Conservation (phyloP, 768 basidiomycete species). For the Suillus variegatus region DNA sequence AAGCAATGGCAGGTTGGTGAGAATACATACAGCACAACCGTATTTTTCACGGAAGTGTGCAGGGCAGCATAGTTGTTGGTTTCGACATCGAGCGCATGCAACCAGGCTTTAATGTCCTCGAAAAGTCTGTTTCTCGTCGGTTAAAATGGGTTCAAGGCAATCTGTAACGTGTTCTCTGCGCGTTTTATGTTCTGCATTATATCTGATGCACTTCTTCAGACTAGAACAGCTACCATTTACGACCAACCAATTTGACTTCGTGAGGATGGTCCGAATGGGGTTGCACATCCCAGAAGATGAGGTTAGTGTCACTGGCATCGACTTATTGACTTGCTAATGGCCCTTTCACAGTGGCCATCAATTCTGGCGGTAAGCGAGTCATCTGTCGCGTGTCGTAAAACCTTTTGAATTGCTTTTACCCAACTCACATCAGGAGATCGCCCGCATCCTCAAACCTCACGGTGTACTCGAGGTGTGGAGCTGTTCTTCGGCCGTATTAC, state of each 20-base stretch:
- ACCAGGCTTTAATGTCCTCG: slow-evolving; percentile 42
- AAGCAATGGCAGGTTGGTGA: slow-evolving; percentile 60
- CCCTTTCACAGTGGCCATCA: slow-evolving; percentile 55
- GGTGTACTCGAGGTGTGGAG: slow-evolving; percentile 62
- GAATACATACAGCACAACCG: neutral
- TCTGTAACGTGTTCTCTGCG: slow-evolving; percentile 44
- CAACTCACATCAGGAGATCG: slow-evolving; percentile 52
- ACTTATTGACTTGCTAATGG: slow-evolving; percentile 14
- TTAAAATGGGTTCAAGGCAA: slow-evolving; percentile 70
- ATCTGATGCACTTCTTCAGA: slow-evolving; percentile 35
- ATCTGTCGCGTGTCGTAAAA: slow-evolving; percentile 16
- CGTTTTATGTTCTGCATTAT: slow-evolving; percentile 5
- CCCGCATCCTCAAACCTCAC: slow-evolving; percentile 63
- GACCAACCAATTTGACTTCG: slow-evolving; percentile 59
- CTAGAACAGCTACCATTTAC: slow-evolving; percentile 66
- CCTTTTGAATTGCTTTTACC: slow-evolving; percentile 13
- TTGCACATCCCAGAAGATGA: slow-evolving; percentile 74
- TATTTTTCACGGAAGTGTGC: slow-evolving; percentile 9
- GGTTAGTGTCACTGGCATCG: slow-evolving; percentile 35
- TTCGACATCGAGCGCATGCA: slow-evolving; percentile 60
- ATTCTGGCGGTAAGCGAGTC: slow-evolving; percentile 55
- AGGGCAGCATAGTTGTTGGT: slow-evolving; percentile 59
- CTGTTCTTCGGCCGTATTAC: slow-evolving; percentile 4
- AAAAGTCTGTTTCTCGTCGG: slow-evolving; percentile 46
- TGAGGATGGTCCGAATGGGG: slow-evolving; percentile 63